Base-by-base conservation (phyloP, 2,329 filamentous ascomycete species). In the Neonectria coccinea region DNA sequence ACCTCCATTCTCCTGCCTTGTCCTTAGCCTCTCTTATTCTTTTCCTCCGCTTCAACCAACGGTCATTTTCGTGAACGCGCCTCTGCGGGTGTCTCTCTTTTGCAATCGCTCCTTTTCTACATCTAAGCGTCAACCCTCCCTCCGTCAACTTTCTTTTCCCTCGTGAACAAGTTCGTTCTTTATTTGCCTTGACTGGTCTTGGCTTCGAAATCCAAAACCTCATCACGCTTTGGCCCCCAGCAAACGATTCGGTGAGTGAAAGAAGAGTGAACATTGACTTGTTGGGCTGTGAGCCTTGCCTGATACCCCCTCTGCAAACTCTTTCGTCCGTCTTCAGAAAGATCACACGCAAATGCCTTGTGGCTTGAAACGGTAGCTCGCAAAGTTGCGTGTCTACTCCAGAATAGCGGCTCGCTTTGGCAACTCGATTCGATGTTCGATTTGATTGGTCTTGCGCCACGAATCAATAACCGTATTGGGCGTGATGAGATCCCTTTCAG, bases 1-100 rank as follows among this genome's bases (percentile, higher is more conserved):
- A 55, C 27, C 54, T 48, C 47, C 31, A n/a, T 60, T 44, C 54
- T 36, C 33, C 20, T 25, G 11, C 54, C 45, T 66, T 36, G 31
- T 63, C 61, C 52, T 44, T 57, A 39, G 33, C 57, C 42, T 51
- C 50, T 47, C 64, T 55, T 56, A 52, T 61, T 25, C 22, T 60
- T 51, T 27, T 29, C 54, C 39, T 42, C 29, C 33, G 39, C 52
- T 42, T 47, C 56, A 56, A 56, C 57, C 45, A 41, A 64, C 62
- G 41, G 56, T 64, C 62, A 39, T 64, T 64, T 61, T 56, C 57
- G 70, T 73, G 67, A 73, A 71, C 70, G 70, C 69, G 67, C 71
- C 67, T 25, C 64, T 29, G 63, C 58, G 67, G 64, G 67, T 66
- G 56, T 73, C 56, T 73, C 69, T 70, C 64, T 59, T 59, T 50